phyloP scores from a whole-genome alignment of 768 basidiomycete genomes.

The Pisolithus sp. region DNA sequence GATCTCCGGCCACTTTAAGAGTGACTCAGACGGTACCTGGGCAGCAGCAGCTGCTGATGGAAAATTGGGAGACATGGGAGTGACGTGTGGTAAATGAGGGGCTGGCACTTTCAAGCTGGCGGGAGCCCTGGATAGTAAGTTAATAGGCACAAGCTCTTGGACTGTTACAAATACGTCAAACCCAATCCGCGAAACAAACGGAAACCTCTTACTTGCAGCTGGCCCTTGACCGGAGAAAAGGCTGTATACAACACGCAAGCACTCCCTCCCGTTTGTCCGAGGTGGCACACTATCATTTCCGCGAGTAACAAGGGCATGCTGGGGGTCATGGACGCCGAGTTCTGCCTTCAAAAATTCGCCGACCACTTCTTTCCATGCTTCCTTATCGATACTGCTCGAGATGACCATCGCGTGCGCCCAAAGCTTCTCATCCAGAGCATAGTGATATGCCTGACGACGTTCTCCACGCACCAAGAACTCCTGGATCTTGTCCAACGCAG shows the following conservation, averaged over 20 bases:
- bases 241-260: slow-evolving; percentile 75
- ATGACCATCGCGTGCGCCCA: slow-evolving; percentile 98
- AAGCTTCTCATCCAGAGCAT: slow-evolving; percentile 79
- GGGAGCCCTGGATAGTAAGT: slow-evolving; percentile 37
- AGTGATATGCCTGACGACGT: slow-evolving; percentile 79
- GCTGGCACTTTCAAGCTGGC: slow-evolving; percentile 34
- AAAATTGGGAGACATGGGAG: slow-evolving; percentile 65
- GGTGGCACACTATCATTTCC: slow-evolving; percentile 17
- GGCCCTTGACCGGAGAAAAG: slow-evolving; percentile 80
- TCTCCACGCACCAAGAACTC: slow-evolving; percentile 78
- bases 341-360: slow-evolving; percentile 80
- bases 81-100: slow-evolving; percentile 30
- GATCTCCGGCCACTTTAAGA: slow-evolving; percentile 81
- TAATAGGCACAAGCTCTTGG: slow-evolving; percentile 65
- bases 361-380: slow-evolving; percentile 88
- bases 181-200: neutral
- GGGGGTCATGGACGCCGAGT: slow-evolving; percentile 40
- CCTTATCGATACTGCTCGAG: slow-evolving; percentile 87
- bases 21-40: slow-evolving; percentile 53
- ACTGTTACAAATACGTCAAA: slow-evolving; percentile 37
- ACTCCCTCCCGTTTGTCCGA: slow-evolving; percentile 53
- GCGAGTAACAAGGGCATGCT: slow-evolving; percentile 11
- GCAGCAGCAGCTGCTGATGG: slow-evolving; percentile 34
- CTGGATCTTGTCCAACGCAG: slow-evolving; percentile 71
- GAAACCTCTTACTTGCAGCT: slow-evolving; percentile 49